A percentile compares a stretch with the other conserved stretches of the same genome.
phyloP scores from a whole-genome alignment of 805 yeast genomes.

The Crinitomyces ghanaensis region DNA sequence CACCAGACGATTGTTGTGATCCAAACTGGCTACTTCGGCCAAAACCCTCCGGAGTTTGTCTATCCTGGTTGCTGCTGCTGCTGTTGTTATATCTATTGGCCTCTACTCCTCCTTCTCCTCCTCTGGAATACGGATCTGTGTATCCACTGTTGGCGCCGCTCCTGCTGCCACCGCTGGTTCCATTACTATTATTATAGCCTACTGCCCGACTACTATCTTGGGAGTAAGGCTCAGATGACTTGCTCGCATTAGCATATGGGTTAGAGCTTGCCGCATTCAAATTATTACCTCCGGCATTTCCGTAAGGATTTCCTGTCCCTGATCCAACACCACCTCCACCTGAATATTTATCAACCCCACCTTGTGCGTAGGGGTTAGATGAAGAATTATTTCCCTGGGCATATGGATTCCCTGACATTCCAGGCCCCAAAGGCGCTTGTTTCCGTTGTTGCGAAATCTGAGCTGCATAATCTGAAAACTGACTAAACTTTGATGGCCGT shows the following conservation, averaged over 20 bases:
- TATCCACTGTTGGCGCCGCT: background rate
- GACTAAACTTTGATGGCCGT: constrained; percentile 40
- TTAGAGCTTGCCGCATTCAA: background rate
- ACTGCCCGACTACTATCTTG: constrained; percentile 2
- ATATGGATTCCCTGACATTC: no score
- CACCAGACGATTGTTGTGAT: background rate
- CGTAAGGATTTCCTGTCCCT: no score
- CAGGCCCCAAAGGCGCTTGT: constrained; percentile 1
- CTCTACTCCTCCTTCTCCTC: constrained; percentile 1
- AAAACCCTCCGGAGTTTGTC: no score
- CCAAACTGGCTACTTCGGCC: no score
- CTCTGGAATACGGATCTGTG: background rate
- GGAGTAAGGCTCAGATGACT: constrained; percentile 10
- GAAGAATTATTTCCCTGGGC: background rate
- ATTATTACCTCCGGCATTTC: background rate
- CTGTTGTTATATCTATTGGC: background rate
- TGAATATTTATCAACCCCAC: no score
- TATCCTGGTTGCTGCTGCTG: no score
- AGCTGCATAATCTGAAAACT: constrained; percentile 39
- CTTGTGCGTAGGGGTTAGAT: constrained; percentile 4
- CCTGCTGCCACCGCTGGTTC: constrained; percentile 1
- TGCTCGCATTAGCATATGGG: constrained; percentile 1
- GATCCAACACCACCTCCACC: background rate
- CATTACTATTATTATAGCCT: constrained; percentile 3
- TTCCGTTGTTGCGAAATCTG: constrained; percentile 23